These are phyloP conservation scores for Capsicum baccatum DNA, from an alignment of 257 asterid genomes.

Conservation along the genomic window DNA sequence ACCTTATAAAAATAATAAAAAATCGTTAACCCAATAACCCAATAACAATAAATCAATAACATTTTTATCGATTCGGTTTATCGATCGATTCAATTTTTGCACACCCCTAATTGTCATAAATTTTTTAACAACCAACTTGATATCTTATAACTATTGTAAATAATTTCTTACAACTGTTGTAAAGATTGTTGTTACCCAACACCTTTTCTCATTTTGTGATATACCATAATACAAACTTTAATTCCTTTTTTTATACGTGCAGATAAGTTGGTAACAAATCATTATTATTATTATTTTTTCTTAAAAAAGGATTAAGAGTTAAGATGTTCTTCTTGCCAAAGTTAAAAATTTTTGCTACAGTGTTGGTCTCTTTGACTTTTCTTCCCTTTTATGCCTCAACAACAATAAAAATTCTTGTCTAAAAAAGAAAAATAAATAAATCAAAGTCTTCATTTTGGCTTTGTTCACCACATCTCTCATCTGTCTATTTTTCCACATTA, in stretches of 20 bases:
- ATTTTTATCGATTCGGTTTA: too few species aligned
- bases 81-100: too few species aligned
- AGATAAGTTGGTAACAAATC: background rate
- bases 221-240: background rate
- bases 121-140: too few species aligned
- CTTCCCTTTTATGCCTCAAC: background rate
- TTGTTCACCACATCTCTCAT: background rate
- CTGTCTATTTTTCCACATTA: background rate
- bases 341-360: background rate
- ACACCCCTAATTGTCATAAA: too few species aligned
- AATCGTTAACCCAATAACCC: too few species aligned
- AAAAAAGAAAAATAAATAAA: background rate
- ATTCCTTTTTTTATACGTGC: background rate
- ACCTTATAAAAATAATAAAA: too few species aligned
- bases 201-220: background rate
- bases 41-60: too few species aligned
- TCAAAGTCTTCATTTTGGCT: background rate
- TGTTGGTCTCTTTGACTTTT: background rate
- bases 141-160: background rate
- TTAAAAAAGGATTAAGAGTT: background rate
- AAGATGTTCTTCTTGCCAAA: background rate
- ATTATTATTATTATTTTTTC: background rate
- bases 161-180: too few species aligned
- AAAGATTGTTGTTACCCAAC: background rate
- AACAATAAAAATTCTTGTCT: background rate